A percentile compares a stretch with the other conserved stretches of the same genome.
Evolutionary conservation across 371 early-diverging fungal species (phyloP).

Genomic region (Mortierella sp.): DNA sequence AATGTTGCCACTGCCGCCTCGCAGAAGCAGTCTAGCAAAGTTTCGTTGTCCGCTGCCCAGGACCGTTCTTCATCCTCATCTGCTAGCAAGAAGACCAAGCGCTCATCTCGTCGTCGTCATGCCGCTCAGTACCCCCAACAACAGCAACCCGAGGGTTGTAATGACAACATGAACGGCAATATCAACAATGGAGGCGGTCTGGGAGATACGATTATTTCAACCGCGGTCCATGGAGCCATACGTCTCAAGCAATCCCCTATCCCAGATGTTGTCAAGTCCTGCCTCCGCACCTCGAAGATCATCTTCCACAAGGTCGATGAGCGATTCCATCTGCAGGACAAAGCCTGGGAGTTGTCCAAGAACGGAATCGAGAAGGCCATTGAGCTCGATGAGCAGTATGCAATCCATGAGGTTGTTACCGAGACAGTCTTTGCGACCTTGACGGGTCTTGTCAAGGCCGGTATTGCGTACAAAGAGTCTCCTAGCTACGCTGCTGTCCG

Average conservation of each 20-base stretch:
- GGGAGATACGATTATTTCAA: constrained; percentile 62
- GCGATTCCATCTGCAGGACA: constrained; percentile 65
- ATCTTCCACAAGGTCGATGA: constrained; percentile 65
- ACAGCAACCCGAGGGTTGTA: constrained; percentile 27
- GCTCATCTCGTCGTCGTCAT: constrained; percentile 5
- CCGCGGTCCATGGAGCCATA: constrained; percentile 67
- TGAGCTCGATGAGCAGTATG: constrained; percentile 71
- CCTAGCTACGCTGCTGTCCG: constrained; percentile 59
- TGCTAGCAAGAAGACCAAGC: constrained; percentile 11
- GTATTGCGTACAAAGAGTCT: constrained; percentile 72
- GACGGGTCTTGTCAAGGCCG: constrained; percentile 71
- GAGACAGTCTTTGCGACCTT: constrained; percentile 66
- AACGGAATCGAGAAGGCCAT: constrained; percentile 64
- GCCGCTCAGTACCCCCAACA: not conserved
- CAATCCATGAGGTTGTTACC: constrained; percentile 70
- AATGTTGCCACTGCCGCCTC: constrained; percentile 3
- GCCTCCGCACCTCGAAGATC: constrained; percentile 60
- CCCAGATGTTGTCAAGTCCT: constrained; percentile 67
- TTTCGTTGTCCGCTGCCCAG: not conserved
- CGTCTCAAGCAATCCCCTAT: constrained; percentile 78
- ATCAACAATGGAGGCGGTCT: constrained; percentile 32
- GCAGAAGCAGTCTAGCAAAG: not conserved
- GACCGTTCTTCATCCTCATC: not conserved
- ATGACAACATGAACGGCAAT: constrained; percentile 11
- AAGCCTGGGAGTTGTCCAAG: constrained; percentile 67